These are phyloP conservation scores for Diutina siamensis DNA, from an alignment of 1,139 yeast genomes.

Conservation along the genomic window DNA sequence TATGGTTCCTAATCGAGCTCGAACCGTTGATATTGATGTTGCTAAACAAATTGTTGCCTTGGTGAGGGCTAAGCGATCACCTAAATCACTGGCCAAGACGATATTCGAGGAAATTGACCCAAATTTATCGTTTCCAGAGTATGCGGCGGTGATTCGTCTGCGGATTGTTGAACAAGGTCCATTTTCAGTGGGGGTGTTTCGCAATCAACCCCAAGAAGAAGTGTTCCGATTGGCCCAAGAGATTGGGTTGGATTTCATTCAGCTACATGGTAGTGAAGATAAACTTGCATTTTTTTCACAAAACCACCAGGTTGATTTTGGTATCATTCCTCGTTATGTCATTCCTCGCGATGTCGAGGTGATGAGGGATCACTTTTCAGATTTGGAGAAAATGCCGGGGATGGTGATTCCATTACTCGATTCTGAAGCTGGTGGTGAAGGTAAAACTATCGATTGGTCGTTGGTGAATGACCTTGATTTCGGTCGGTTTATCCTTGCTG, in stretches of 20 bases:
- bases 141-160: slow-evolving; percentile 10
- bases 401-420: slow-evolving; percentile 52
- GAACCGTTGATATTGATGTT: slow-evolving; percentile 48
- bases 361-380: slow-evolving; percentile 14
- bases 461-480: slow-evolving; percentile 15
- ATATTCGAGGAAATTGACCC: slow-evolving; percentile 13
- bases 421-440: slow-evolving; percentile 89
- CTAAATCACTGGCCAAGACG: neutral
- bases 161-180: slow-evolving; percentile 46
- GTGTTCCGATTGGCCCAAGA: slow-evolving; percentile 37
- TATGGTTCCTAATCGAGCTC: slow-evolving; percentile 66
- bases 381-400: slow-evolving; percentile 1
- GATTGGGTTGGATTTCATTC: slow-evolving; percentile 62
- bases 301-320: slow-evolving; percentile 30
- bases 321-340: slow-evolving; percentile 66
- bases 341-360: slow-evolving; percentile 36
- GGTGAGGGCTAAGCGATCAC: neutral
- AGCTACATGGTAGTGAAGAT: slow-evolving; percentile 80
- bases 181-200: slow-evolving; percentile 76
- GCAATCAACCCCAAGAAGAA: slow-evolving; percentile 64
- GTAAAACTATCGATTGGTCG: slow-evolving; percentile 64
- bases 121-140: slow-evolving; percentile 24
- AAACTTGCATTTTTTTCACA: slow-evolving; percentile 36
- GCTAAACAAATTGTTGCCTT: slow-evolving; percentile 39
- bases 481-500: slow-evolving; percentile 65